Base-by-base conservation (phyloP, 2,329 filamentous ascomycete genomes). In the Emmonsiellopsis sp. region DNA sequence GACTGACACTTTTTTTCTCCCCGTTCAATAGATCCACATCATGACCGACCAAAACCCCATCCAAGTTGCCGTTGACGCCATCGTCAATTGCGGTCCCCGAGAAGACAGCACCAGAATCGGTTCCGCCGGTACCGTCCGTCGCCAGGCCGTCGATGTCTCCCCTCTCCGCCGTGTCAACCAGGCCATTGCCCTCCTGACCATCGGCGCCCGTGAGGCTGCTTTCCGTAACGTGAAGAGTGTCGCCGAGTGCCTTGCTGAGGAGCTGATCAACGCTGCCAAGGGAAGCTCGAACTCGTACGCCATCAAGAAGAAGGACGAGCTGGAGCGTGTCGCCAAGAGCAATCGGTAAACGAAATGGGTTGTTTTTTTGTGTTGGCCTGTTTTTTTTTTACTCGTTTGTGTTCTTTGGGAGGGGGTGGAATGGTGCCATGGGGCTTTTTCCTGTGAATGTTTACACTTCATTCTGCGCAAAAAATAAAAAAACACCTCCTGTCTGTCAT, bases 251-350 rank as follows among this genome's bases (percentile, higher is more conserved):
- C 82, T 98, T 71, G 93, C 93, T 74, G 94, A 98, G 81, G 93
- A 98, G 86, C 85, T 98, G 76, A 97, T 98, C 87, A 98, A 98
- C 84, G 94, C 94, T 75, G 94, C 94, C 77, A 98, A 98, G 89
- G 93, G 93, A 73, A 94, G 87, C 86, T 94, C 88, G 81, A 98
- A 98, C 90, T 96, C 91, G 67, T 98, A 97, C 77, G 93, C 94
- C 72, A 98, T 98, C 86, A 98, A 98, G 90, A 98, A 98, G 90
- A 98, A 98, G 92, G 93, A 98, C 78, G 94, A 98, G 87, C 80
- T 98, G 81, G 93, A 98, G 87, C 93, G 93, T 93, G 93, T 98
- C 71, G 93, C 93, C 80, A 98, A 98, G 89, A 89, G 84, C 85
- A 98, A 98, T 87, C 88, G 93, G 87, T 98, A 97, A 91, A 91